phyloP scores from a whole-genome alignment of 108 stramenopile genomes.

The Stephanodiscus minutulus region DNA sequence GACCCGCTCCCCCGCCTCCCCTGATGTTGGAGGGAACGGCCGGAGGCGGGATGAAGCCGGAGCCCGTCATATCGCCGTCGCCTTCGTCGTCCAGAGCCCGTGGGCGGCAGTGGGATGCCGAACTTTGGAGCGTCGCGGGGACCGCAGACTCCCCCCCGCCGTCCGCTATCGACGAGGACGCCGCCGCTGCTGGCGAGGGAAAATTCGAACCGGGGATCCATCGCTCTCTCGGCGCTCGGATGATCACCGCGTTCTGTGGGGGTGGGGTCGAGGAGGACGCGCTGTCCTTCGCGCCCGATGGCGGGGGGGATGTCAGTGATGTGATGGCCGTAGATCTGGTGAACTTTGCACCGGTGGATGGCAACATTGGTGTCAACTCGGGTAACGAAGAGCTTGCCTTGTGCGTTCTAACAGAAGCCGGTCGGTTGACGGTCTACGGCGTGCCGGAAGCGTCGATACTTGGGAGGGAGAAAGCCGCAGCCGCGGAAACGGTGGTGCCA shows the following conservation, averaged over 20 bases:
- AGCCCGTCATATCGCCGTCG: not conserved
- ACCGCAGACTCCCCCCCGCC: not conserved
- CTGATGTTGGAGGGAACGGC: constrained; percentile 8
- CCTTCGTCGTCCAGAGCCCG: not conserved
- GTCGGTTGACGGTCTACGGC: constrained; percentile 20
- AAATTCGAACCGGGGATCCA: constrained; percentile 11
- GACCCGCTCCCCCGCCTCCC: constrained; percentile 26
- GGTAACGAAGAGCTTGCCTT: constrained; percentile 15
- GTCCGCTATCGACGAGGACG: not conserved
- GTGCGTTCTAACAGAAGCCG: constrained; percentile 29
- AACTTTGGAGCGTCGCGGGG: constrained; percentile 49
- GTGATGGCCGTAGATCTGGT: constrained; percentile 35
- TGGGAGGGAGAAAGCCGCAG: not conserved
- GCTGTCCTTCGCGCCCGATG: constrained; percentile 36
- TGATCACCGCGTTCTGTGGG: constrained; percentile 34
- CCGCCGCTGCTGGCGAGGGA: constrained; percentile 29
- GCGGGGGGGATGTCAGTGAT: constrained; percentile 14
- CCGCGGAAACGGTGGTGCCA: not conserved
- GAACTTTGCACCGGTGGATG: constrained; percentile 3
- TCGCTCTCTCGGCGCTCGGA: constrained; percentile 8
- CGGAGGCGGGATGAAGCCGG: not conserved
- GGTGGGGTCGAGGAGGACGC: constrained; percentile 56
- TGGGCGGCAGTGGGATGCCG: constrained; percentile 57
- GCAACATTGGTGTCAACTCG: not conserved
- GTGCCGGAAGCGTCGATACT: constrained; percentile 27